Evolutionary conservation across 2,329 filamentous ascomycete species (phyloP).

Genomic region (Xylaria multiplex): DNA sequence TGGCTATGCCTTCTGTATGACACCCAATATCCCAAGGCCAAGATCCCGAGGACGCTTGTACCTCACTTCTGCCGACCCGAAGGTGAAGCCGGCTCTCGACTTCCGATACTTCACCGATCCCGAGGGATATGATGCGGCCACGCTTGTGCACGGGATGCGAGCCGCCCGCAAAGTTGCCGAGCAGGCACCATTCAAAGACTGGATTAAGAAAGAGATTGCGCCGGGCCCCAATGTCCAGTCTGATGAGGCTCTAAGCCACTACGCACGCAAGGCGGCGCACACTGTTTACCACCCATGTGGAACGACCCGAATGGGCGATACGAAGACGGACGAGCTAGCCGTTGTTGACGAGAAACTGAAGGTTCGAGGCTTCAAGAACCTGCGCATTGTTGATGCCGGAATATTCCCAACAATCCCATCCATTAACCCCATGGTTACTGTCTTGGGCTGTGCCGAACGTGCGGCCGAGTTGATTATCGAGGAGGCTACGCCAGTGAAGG

Average conservation of each 20-base stretch:
- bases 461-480: constrained; percentile 84
- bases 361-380: constrained; percentile 75
- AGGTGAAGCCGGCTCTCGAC: constrained; percentile 82
- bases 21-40: constrained; percentile 87
- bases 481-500: constrained; percentile 63
- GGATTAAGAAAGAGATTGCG: constrained; percentile 84
- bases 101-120: constrained; percentile 91
- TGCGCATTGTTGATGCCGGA: constrained; percentile 86
- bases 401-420: constrained; percentile 88
- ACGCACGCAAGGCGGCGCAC: constrained; percentile 82
- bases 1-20: constrained; percentile 91
- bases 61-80: constrained; percentile 78
- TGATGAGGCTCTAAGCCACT: constrained; percentile 83
- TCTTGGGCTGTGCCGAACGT: constrained; percentile 83
- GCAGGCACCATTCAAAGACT: constrained; percentile 80
- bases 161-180: constrained; percentile 80
- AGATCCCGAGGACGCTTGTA: constrained; percentile 81
- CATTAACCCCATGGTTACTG: constrained; percentile 92
- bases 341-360: constrained; percentile 83
- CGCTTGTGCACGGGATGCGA: constrained; percentile 79
- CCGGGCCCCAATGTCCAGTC: constrained; percentile 78
- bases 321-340: constrained; percentile 72
- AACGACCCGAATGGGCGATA: constrained; percentile 89
- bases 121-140: constrained; percentile 85
- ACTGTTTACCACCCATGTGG: constrained; percentile 92